Conservation (phyloP, 176 grass and related monocot genomes). For the Oryza longistaminata region DNA sequence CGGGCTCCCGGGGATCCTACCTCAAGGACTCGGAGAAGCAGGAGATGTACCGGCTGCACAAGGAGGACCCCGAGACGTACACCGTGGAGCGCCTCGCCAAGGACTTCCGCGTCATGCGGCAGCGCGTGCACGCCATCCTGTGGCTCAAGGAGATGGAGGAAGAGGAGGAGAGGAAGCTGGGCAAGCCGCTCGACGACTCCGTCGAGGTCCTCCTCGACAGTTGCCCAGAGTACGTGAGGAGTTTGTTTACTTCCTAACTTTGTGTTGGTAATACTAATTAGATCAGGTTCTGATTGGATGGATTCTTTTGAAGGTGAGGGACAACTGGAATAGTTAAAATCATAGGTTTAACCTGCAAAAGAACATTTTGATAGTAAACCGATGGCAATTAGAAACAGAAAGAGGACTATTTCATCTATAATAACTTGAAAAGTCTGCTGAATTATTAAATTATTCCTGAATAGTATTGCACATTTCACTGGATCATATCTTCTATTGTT, state of each 20-base stretch:
- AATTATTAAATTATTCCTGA: neutral
- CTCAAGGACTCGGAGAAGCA: constrained; percentile 95
- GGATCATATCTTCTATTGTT: neutral
- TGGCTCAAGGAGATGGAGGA: constrained; percentile 98
- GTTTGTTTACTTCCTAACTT: constrained; percentile 23
- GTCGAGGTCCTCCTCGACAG: constrained; percentile 94
- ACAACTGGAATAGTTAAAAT: neutral
- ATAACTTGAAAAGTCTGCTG: neutral
- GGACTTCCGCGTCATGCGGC: constrained; percentile 91
- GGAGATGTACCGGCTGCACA: constrained; percentile 94
- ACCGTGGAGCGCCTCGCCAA: constrained; percentile 91
- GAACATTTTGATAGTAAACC: neutral
- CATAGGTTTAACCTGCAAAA: neutral
- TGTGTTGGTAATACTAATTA: constrained; percentile 2
- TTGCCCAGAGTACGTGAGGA: constrained; percentile 71
- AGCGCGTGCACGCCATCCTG: constrained; percentile 93
- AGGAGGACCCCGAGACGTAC: constrained; percentile 79
- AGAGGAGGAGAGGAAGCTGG: constrained; percentile 87
- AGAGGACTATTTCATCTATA: neutral
- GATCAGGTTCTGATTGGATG: neutral
- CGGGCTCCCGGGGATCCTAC: constrained; percentile 68
- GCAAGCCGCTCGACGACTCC: constrained; percentile 80
- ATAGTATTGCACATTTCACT: neutral
- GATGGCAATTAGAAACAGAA: neutral
- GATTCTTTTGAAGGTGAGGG: neutral